Evolutionary conservation across 2,329 filamentous ascomycete species (phyloP), one percentile per base, ranked within the genome.

Genomic region (Parasarocladium wereldwijsianum): DNA sequence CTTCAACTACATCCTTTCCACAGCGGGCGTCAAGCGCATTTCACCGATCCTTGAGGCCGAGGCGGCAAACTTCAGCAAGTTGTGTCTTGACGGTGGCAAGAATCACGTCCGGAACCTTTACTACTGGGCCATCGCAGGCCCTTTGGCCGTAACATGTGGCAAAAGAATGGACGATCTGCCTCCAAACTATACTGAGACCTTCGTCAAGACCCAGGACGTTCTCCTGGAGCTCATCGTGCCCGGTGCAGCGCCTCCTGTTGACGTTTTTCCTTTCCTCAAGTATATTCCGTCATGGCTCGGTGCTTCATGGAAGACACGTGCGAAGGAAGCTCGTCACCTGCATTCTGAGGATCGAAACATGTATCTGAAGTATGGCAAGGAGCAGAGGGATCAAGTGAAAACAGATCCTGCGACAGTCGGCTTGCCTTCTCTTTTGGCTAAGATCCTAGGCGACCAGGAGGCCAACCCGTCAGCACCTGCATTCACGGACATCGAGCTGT

Each of bases 251-350:
- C 26, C 26, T 1, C 26, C 26, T 11, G 26, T 29, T 14, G 26
- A 29, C 2, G 17, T 29, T 8, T 11, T 29, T 1, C 26, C 26
- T 7, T 12, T 18, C 6, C 26, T 29, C 26, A 13, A 17, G 17
- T 29, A n/a, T 11, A 14, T 29, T 5, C 26, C 26, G 10, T 13
- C 17, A 5, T n/a, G 14, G 7, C n/a, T 29, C 9, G 19, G 19
- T n/a, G 26, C 26, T 4, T 5, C 9, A 10, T 29, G 26, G 26
- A 29, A 29, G 26, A 29, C 8, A 10, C 11, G 12, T 17, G 26
- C 26, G 8, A 10, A 17, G 11, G n/a, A 17, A 17, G 26, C 19
- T 11, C 13, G 17, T 11, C n/a, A 29, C 14, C 10, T 15, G 3
- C 17, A 10, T n/a, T n/a, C 19, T 11, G 17, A 17, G 6, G 13